Base-by-base conservation (phyloP, 129 eudicot genomes). In the Calendula officinalis region DNA sequence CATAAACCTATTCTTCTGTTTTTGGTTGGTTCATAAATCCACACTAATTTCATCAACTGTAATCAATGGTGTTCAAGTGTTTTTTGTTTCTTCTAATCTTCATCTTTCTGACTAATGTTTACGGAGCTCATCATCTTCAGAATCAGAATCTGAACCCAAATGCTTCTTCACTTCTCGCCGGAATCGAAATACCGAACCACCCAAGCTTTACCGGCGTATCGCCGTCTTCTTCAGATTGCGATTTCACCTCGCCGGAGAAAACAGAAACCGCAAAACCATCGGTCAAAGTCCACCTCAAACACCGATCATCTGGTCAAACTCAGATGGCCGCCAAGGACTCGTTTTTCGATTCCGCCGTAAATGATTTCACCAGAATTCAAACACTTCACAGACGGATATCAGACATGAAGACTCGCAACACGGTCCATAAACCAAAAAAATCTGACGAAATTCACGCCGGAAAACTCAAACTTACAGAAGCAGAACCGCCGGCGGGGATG, bases 341-440 rank as follows among this genome's bases (percentile, higher is more conserved):
- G 0, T 69, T 92, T 5, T 37, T 67, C 33, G 74, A 77, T 60
- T 92, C 88, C 2, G 83, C 89, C 0, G 64, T 73, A 0, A 83
- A 76, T 22, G 99, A 94, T 37, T 9, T 74, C 3, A 64, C 53
- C 15, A 45, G 99, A 72, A 88, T 94, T 34, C 92, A 89, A 50
- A 83, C 92, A 0, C 78, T 88, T 13, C 83, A 83, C 58, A 77
- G 70, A 32, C 60, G 99, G 36, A 78, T 88, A 48, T 32, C 53
- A 0, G 89, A 88, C 70, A 81, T 75, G 48, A 94, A 88, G 62
- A 81, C 83, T 30, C 96, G 83, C n/a, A 81, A 85, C 59, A 58
- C 82, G 44, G 7, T 71, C 3, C 67, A 81, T 0, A 79, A 82
- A 40, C 66, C 60, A 0, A 72, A 37, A 4, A 71, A 83, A 22